Conservation (phyloP, 164 flowering plant genomes). For the Brasenia schreberi region DNA sequence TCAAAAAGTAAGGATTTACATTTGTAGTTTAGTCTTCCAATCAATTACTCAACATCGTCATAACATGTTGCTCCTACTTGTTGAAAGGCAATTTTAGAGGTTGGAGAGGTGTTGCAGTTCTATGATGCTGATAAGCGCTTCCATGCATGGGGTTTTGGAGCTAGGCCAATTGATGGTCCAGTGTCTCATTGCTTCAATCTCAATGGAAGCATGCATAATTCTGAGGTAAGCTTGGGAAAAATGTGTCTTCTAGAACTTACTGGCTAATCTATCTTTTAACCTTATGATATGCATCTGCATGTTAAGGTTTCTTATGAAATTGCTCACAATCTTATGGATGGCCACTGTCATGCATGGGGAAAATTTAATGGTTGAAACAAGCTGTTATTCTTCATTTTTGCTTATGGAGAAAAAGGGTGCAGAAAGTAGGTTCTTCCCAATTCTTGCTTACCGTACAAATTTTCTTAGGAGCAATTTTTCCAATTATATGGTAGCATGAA, state of each 20-base stretch:
- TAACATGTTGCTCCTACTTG: neutral
- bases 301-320: neutral
- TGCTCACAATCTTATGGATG: too few species aligned
- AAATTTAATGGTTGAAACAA: too few species aligned
- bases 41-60: too few species aligned
- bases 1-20: conserved; percentile 47
- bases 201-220: conserved; percentile 31
- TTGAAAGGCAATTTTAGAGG: conserved; percentile 75
- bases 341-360: too few species aligned
- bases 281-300: neutral
- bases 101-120: conserved; percentile 70
- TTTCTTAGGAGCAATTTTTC: too few species aligned
- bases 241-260: neutral
- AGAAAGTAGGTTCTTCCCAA: too few species aligned
- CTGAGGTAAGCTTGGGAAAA: conserved; percentile 37
- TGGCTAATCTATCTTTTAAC: neutral
- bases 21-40: neutral
- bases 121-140: conserved; percentile 75
- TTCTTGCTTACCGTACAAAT: too few species aligned
- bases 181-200: conserved; percentile 87
- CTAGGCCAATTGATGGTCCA: conserved; percentile 28
- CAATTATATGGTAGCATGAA: too few species aligned
- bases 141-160: conserved; percentile 98
- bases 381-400: too few species aligned
- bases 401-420: too few species aligned